Conservation (phyloP, 228 moss, liverwort and hornwort genomes). For the Sphagnum fallax region DNA sequence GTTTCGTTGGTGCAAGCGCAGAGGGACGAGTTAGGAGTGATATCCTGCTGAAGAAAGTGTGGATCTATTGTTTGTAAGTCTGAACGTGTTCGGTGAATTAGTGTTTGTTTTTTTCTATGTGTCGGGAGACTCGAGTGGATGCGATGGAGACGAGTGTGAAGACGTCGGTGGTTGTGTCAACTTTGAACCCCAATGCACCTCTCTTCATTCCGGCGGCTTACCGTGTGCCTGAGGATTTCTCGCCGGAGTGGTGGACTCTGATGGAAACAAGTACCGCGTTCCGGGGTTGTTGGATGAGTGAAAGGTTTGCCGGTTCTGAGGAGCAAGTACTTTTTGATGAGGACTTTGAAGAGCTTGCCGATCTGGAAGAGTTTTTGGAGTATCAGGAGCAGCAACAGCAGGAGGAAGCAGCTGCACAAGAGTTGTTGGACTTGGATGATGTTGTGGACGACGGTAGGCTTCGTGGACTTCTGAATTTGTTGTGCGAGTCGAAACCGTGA, state of each 20-base stretch:
- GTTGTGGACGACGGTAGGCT: conserved; percentile 28
- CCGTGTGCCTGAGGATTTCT: conserved; percentile 72
- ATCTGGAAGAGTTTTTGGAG: conserved; percentile 68
- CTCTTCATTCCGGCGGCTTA: conserved; percentile 66
- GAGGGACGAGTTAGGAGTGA: too few relatives aligned
- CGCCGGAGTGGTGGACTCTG: conserved; percentile 77
- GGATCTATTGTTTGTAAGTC: too few relatives aligned
- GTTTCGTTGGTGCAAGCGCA: too few relatives aligned
- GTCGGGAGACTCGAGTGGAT: neutral
- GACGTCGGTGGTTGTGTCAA: conserved; percentile 31
- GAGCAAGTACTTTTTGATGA: conserved; percentile 31
- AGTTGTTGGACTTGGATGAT: conserved; percentile 23
- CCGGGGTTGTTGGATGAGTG: conserved; percentile 72
- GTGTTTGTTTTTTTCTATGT: too few relatives aligned
- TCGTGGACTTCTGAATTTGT: neutral
- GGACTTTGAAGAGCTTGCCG: conserved; percentile 53
- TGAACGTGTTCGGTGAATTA: too few relatives aligned
- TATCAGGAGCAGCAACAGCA: conserved; percentile 34
- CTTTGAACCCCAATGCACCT: conserved; percentile 95
- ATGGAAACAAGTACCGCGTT: conserved; percentile 72
- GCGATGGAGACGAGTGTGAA: conserved; percentile 38
- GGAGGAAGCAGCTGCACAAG: conserved; percentile 35
- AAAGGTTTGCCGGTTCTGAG: conserved; percentile 42
- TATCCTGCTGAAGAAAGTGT: too few relatives aligned
- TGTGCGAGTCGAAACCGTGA: neutral